These are phyloP conservation scores for Raffaelea albimanens DNA, from an alignment of 2,329 filamentous ascomycete species.

Conservation along the genomic window DNA sequence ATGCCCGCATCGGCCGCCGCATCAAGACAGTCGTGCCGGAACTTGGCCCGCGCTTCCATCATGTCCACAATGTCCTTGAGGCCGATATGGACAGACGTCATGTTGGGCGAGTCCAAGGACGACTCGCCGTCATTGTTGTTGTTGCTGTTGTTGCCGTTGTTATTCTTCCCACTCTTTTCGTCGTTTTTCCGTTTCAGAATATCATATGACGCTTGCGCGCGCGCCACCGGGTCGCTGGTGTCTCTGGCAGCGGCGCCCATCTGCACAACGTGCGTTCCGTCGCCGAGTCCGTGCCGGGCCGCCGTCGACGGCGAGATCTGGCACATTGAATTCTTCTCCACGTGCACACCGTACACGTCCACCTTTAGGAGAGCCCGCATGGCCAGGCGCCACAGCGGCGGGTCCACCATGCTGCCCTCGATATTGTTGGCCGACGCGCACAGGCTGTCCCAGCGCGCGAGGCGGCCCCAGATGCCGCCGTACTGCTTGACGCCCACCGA, in stretches of 20 bases:
- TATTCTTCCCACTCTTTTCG: too few species aligned
- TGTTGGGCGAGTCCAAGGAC: too few species aligned
- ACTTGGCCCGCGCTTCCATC: constrained; percentile 40
- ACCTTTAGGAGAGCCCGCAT: constrained; percentile 44
- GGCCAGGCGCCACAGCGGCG: constrained; percentile 42
- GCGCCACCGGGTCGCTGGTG: not conserved
- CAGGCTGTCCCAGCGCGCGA: constrained; percentile 16
- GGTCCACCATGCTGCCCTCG: constrained; percentile 36
- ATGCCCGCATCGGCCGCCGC: constrained; percentile 30
- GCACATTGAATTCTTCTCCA: not conserved
- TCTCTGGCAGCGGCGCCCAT: not conserved
- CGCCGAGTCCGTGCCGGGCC: too few species aligned
- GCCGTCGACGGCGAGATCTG: not conserved
- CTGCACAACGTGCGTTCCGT: not conserved
- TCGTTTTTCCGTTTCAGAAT: too few species aligned
- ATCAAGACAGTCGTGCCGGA: constrained; percentile 41
- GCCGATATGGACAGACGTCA: constrained; percentile 30
- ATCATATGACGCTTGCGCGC: not conserved
- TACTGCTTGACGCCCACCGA: constrained; percentile 35
- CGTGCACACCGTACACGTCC: constrained; percentile 46
- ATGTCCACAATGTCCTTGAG: constrained; percentile 43
- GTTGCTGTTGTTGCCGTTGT: too few species aligned
- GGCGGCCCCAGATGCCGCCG: constrained; percentile 37
- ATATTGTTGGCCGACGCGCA: constrained; percentile 23
- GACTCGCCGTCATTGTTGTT: too few species aligned